Base-by-base conservation (phyloP, 108 stramenopile genomes). In the Stephanodiscus triporus region DNA sequence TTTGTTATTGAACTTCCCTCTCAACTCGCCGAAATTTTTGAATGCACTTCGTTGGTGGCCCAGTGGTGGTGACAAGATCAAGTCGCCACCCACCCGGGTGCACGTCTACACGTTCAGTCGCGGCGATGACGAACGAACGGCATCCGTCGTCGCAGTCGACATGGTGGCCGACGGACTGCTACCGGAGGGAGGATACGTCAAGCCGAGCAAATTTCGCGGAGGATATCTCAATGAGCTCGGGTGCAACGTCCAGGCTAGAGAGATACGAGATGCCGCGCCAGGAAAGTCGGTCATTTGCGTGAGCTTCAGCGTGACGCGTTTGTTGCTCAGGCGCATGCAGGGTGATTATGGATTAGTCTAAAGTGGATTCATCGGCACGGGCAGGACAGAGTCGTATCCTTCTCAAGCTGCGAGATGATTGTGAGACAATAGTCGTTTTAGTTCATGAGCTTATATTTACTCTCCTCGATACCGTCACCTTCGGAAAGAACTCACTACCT, bases 261-360 rank as follows among this genome's bases (percentile, higher is more conserved):
- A 86, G 48, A 84, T 95, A 19, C 77, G 94, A 43, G 94, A 95
- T 82, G 91, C 91, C 6, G 91, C 91, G 27, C 94, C 94, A 4
- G 89, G 90, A 47, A 95, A 95, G 76, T 69, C 89, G 30, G 91
- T 95, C 1, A 78, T 91, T 50, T 95, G 94, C 54, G 94, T 95
- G 42, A 90, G 86, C 71, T 95, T 95, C 62, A 75, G 65, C n/a
- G 81, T 84, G 8, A 91, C 91, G 17, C 66, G 86, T 9, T 67
- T 76, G 49, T 70, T 94, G 43, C 76, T 94, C 19, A 66, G 85
- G 47, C 68, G 80, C 19, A 92, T 94, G 88, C 93, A 94, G 63
- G 90, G 92, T 16, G 88, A 91, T 63, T 93, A 78, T 57, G 74
- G 69, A 27, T 57, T 57, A 24, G 20, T 34, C 6, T 30, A 20